Evolutionary conservation across 2,329 filamentous ascomycete genomes (phyloP).

Genomic region (Claviceps capensis): DNA sequence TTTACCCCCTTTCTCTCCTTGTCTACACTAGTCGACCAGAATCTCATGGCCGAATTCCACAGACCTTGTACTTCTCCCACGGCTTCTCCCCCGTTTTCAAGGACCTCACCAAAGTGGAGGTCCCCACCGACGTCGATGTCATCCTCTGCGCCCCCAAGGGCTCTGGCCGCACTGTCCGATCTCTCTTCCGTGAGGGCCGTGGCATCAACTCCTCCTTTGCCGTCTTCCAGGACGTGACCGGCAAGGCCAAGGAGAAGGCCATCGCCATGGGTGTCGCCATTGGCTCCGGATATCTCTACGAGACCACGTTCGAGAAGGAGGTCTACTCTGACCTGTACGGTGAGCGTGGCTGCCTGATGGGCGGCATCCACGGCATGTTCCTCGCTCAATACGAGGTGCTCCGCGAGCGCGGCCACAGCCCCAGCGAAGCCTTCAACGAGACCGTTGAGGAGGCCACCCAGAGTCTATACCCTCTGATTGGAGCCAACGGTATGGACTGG

Average conservation of each 20-base stretch:
- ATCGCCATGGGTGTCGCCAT: constrained; percentile 93
- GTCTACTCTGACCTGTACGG: constrained; percentile 99
- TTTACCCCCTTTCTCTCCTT: background rate
- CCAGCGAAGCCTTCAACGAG: constrained; percentile 99
- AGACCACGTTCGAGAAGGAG: constrained; percentile 99
- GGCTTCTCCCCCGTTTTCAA: constrained; percentile 99
- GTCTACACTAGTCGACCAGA: no score
- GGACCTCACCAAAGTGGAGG: constrained; percentile 96
- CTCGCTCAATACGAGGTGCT: constrained; percentile 99
- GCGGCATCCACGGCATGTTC: constrained; percentile 99
- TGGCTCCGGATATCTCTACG: constrained; percentile 96
- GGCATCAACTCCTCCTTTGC: constrained; percentile 99
- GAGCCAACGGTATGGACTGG: constrained; percentile 98
- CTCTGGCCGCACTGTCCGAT: constrained; percentile 94
- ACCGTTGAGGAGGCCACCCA: constrained; percentile 99
- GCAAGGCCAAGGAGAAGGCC: constrained; percentile 96
- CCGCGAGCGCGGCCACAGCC: constrained; percentile 93
- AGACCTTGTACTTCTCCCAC: constrained; percentile 99
- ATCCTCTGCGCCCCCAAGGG: constrained; percentile 99
- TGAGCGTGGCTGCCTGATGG: constrained; percentile 99
- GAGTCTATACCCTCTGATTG: constrained; percentile 94
- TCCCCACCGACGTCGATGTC: constrained; percentile 90
- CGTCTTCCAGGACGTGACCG: constrained; percentile 96
- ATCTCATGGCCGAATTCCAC: constrained; percentile 1
- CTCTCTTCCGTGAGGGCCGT: constrained; percentile 96